Evolutionary conservation across 495 filamentous ascomycete species (phyloP), one percentile per base, ranked within the genome.

Genomic region (Penicillium ochrochloron): DNA sequence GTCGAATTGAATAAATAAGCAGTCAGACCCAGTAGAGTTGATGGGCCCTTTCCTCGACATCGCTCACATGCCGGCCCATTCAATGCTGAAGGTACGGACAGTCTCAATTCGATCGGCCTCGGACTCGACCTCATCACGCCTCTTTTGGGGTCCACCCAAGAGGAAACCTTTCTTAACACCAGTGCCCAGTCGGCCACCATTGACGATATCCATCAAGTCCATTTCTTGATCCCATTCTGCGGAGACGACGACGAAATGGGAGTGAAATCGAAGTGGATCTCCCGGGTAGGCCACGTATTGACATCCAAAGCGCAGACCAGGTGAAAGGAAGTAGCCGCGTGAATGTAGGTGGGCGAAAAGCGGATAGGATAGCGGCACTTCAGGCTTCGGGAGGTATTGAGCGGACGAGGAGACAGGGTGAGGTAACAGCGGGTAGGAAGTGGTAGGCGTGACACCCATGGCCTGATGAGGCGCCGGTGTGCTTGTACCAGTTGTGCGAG

Each of bases 161-260:
- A 99, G 78, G 75, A 90, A 97, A 3, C 90, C 90, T 77, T 99
- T 99, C 80, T 99, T 99, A 35, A 99, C 96, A 46, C 91, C 90
- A 15, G 96, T 98, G 1, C 92, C 95, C 65, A 99, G 72, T 66
- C 95, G 80, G 7, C 96, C 96, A 2, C 92, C 92, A 19, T 86
- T 90, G 37, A 98, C 86, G 25, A 99, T 78, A 65, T 95, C 89
- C 62, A 96, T 83, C 73, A 98, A 79, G 54, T 90, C 82, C 56
- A 98, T 86, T 70, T 94, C 84, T 66, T 97, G 84, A 64, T 99
- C 90, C 92, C 92, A 97, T 8, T 85, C 90, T 54, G 89, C 82
- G 33, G 89, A 86, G 21, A 87, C 87, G 27, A 88, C 90, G 60
- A 97, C 77, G 72, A 97, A 98, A 74, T 98, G 95, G 37, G 90